Conservation (phyloP, 495 filamentous ascomycete genomes). For the Chaetomium tenue region DNA sequence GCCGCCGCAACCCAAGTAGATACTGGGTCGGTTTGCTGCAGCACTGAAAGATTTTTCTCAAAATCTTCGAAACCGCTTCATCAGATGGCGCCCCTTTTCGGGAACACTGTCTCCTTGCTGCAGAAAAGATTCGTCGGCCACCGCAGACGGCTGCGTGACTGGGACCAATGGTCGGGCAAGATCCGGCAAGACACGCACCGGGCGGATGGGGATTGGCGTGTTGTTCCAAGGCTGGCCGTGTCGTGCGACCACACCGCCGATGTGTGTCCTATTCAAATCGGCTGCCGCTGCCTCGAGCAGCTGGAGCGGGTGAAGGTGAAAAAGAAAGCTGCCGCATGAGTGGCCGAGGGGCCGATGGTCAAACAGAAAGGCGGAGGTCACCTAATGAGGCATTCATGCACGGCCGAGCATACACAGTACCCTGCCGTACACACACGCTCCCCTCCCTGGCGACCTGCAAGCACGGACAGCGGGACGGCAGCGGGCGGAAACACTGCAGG, state of each 20-base stretch:
- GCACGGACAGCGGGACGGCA: constrained; percentile 20
- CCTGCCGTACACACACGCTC: constrained; percentile 20
- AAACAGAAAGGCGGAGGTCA: constrained; percentile 32
- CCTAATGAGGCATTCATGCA: constrained; percentile 37
- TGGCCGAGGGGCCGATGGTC: constrained; percentile 30
- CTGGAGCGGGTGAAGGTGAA: constrained; percentile 8
- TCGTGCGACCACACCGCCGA: constrained; percentile 36
- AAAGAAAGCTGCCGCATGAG: constrained; percentile 23
- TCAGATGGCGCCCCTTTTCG: constrained; percentile 25
- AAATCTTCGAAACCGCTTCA: constrained; percentile 21
- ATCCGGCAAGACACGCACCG: constrained; percentile 28
- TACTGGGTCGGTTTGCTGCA: background rate
- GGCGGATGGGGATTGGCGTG: constrained; percentile 32
- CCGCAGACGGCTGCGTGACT: constrained; percentile 23
- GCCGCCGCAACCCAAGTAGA: background rate
- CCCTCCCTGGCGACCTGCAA: constrained; percentile 22
- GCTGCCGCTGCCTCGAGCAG: constrained; percentile 23
- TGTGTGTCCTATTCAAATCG: constrained; percentile 30
- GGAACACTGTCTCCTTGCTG: constrained; percentile 18
- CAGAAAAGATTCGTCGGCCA: constrained; percentile 32
- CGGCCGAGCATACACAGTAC: constrained; percentile 24
- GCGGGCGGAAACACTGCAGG: constrained; percentile 18
- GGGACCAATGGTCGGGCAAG: constrained; percentile 36
- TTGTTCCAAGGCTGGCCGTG: constrained; percentile 28
- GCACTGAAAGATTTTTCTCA: background rate